phyloP scores from a whole-genome alignment of 768 basidiomycete genomes.

The Filobasidium wieringae region DNA sequence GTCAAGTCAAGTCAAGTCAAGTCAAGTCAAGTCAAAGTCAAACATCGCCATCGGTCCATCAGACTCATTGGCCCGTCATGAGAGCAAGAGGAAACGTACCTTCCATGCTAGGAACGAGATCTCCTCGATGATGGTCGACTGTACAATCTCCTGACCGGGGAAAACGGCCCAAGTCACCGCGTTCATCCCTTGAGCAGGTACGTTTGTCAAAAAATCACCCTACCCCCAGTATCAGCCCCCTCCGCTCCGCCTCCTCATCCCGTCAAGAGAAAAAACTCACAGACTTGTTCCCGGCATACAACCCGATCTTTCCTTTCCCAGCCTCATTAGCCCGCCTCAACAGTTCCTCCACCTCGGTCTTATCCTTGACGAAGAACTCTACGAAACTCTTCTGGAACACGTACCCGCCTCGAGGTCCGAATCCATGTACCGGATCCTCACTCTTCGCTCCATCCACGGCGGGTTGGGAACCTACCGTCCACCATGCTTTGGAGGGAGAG shows the following conservation, averaged over 20 bases:
- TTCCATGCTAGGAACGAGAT: constrained; percentile 96
- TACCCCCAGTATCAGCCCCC: constrained; percentile 26
- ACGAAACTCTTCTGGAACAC: constrained; percentile 97
- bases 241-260: not conserved
- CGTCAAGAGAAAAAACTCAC: constrained; percentile 42
- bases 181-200: constrained; percentile 65
- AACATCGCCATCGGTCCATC: too few relatives aligned
- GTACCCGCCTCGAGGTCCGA: constrained; percentile 85
- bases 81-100: constrained; percentile 44
- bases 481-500: constrained; percentile 54
- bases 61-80: too few relatives aligned
- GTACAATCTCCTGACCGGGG: constrained; percentile 87
- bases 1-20: too few relatives aligned
- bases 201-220: constrained; percentile 72
- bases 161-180: constrained; percentile 99
- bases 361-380: constrained; percentile 66
- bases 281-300: constrained; percentile 68
- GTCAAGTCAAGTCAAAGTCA: too few relatives aligned
- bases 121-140: constrained; percentile 90
- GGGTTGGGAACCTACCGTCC: constrained; percentile 96
- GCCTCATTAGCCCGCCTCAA: constrained; percentile 46
- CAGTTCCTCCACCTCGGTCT: constrained; percentile 40
- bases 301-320: constrained; percentile 50
- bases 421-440: constrained; percentile 69
- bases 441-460: constrained; percentile 71